A percentile compares a stretch with the other conserved stretches of the same genome.
Evolutionary conservation across 306 rosid genomes (phyloP).

Genomic region (Lithocarpus polystachyus): DNA sequence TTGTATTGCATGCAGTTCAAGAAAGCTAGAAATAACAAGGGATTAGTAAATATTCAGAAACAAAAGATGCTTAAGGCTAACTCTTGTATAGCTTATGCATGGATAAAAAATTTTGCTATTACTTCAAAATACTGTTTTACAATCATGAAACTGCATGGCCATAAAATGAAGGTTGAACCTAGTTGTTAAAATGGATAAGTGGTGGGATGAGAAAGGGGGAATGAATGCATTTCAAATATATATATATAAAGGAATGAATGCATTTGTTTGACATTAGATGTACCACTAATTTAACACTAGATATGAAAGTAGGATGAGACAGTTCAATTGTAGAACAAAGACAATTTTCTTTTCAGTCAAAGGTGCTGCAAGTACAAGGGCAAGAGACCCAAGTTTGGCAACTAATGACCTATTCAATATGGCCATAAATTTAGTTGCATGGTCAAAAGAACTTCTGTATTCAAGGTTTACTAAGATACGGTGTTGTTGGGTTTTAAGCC

Average conservation of each 20-base stretch:
- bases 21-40: not conserved
- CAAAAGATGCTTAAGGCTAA: not conserved
- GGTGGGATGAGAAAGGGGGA: not conserved
- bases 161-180: not conserved
- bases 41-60: not conserved
- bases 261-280: not conserved
- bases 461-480: not conserved
- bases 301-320: not conserved
- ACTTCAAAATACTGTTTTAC: not conserved
- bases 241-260: not conserved
- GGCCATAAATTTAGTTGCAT: not conserved
- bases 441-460: not conserved
- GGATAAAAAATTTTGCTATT: not conserved
- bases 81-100: not conserved
- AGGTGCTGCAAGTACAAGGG: not conserved
- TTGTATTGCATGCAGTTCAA: too few relatives aligned
- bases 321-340: not conserved
- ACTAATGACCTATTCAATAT: not conserved
- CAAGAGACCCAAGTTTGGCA: not conserved
- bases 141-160: not conserved
- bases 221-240: not conserved
- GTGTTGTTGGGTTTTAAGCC: not conserved
- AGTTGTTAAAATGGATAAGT: not conserved
- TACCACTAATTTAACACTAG: not conserved
- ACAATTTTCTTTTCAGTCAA: not conserved